Conservation (phyloP, 768 basidiomycete species). For the Panellus pusillus region DNA sequence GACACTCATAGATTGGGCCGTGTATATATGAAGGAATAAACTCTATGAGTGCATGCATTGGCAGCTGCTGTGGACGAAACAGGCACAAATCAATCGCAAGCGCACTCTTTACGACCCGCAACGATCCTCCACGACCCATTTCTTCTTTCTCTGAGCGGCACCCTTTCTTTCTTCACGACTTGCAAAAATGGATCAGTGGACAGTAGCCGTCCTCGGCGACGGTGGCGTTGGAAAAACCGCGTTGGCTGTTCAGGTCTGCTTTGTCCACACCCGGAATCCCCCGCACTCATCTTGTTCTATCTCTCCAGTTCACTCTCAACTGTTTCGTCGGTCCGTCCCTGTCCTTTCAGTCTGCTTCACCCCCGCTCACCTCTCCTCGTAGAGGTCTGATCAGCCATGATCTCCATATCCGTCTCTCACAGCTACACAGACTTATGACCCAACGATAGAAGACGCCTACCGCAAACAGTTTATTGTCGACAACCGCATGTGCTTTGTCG, state of each 20-base stretch:
- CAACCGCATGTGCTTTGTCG: slow-evolving; percentile 92
- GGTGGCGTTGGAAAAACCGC: slow-evolving; percentile 98
- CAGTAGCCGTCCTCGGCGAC: slow-evolving; percentile 94
- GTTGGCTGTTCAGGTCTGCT: slow-evolving; percentile 86
- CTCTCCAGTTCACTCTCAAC: slow-evolving; percentile 82
- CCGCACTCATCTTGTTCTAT: slow-evolving; percentile 7
- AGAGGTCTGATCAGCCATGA: slow-evolving; percentile 20
- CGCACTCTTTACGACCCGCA: no score
- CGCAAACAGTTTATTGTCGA: slow-evolving; percentile 94
- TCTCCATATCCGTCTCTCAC: slow-evolving; percentile 20
- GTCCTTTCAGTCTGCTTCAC: not conserved
- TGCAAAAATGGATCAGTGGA: slow-evolving; percentile 84
- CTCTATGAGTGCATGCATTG: no score
- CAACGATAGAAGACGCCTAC: slow-evolving; percentile 98
- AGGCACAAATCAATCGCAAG: not conserved
- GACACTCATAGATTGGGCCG: not conserved
- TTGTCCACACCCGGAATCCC: not conserved
- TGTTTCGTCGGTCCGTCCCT: slow-evolving; percentile 86
- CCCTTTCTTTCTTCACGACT: slow-evolving; percentile 9
- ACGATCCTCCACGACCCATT: slow-evolving; percentile 24
- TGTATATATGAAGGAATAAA: not conserved
- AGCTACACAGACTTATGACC: slow-evolving; percentile 83
- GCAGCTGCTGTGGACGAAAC: not conserved
- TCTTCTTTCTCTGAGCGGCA: slow-evolving; percentile 21
- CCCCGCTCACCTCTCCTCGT: slow-evolving; percentile 5